Percentiles rank a stretch among this genome's conserved stretches.
Evolutionary conservation across 768 basidiomycete genomes (phyloP).

Genomic region (Mycena indigotica): DNA sequence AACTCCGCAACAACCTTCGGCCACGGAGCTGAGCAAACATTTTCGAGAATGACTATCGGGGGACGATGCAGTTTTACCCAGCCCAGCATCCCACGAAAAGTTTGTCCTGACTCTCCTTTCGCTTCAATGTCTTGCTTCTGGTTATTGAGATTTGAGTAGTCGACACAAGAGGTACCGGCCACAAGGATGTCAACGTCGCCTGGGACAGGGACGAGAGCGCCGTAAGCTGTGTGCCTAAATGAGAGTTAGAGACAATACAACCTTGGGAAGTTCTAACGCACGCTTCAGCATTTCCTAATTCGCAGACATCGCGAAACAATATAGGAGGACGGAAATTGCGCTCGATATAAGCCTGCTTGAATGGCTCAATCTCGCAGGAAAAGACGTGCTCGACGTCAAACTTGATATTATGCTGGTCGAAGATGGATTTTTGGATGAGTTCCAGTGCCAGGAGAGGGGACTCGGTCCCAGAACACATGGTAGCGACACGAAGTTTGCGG

Average conservation of each 20-base stretch:
- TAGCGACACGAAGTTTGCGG: slow-evolving; percentile 88
- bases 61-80: slow-evolving; percentile 89
- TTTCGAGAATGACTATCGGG: slow-evolving; percentile 91
- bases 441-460: slow-evolving; percentile 90
- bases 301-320: slow-evolving; percentile 92
- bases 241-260: slow-evolving; percentile 7
- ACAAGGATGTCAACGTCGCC: slow-evolving; percentile 89
- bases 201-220: slow-evolving; percentile 80
- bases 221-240: slow-evolving; percentile 87
- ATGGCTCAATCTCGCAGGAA: slow-evolving; percentile 96
- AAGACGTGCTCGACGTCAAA: slow-evolving; percentile 89
- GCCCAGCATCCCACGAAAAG: slow-evolving; percentile 92
- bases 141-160: slow-evolving; percentile 95
- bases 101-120: slow-evolving; percentile 90
- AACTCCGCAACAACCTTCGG: slow-evolving; percentile 73
- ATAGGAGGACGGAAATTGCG: slow-evolving; percentile 92
- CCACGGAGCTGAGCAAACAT: slow-evolving; percentile 94
- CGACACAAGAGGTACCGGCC: slow-evolving; percentile 95
- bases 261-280: slow-evolving; percentile 50
- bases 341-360: slow-evolving; percentile 97
- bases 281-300: slow-evolving; percentile 79
- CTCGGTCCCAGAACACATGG: slow-evolving; percentile 98
- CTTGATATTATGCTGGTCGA: slow-evolving; percentile 62
- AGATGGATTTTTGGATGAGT: slow-evolving; percentile 75
- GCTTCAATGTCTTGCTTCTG: slow-evolving; percentile 88